These are phyloP conservation scores for Clitocybe nebularis DNA, from an alignment of 1,284 basidiomycete species.

Conservation along the genomic window DNA sequence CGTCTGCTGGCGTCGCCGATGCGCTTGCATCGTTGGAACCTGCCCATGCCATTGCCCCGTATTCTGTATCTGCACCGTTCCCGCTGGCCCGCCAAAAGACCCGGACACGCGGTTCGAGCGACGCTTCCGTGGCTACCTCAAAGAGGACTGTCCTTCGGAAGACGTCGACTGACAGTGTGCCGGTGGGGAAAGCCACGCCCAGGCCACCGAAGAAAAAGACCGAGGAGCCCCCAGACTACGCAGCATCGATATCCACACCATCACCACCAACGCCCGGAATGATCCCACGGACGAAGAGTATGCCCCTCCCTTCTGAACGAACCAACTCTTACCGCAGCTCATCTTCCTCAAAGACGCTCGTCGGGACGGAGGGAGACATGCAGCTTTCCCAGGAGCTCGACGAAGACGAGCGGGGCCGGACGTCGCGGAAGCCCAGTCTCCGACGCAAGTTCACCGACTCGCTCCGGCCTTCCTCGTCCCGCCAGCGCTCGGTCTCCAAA, in stretches of 20 bases:
- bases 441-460: conserved; percentile 43
- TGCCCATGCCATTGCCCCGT: conserved; percentile 6
- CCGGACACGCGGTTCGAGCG: conserved; percentile 21
- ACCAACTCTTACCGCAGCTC: conserved; percentile 24
- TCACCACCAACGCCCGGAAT: conserved; percentile 7
- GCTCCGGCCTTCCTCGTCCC: conserved; percentile 28
- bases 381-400: neutral
- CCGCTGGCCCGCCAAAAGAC: conserved; percentile 16
- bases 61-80: conserved; percentile 17
- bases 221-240: conserved; percentile 19
- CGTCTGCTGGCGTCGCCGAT: conserved; percentile 17
- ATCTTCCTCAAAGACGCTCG: conserved; percentile 15
- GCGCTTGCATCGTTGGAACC: conserved; percentile 25
- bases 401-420: conserved; percentile 32
- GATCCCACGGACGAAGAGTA: conserved; percentile 41
- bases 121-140: conserved; percentile 14
- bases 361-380: conserved; percentile 7
- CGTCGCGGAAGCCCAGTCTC: conserved; percentile 41
- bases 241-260: conserved; percentile 10
- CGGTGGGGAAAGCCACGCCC: conserved; percentile 10
- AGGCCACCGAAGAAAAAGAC: conserved; percentile 14
- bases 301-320: conserved; percentile 27
- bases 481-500: conserved; percentile 13
- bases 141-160: conserved; percentile 12
- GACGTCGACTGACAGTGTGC: conserved; percentile 21